Base-by-base conservation (phyloP, 345 rosid genomes). In the Fremontodendron californicum region DNA sequence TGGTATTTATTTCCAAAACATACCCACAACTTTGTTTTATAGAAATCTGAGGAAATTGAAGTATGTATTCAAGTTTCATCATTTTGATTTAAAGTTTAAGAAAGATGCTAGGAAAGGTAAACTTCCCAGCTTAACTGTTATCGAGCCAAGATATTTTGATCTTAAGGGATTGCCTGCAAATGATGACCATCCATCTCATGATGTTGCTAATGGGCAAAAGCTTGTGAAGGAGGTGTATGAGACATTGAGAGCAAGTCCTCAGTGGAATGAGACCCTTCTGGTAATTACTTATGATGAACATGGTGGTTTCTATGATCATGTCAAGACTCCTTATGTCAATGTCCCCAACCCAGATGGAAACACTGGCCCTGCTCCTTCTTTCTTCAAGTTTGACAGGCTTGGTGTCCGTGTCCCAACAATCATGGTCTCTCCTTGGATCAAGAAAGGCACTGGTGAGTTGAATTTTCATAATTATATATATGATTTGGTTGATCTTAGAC, bases 351-450 rank as follows among this genome's bases (percentile, higher is more conserved):
- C 99, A 0, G 99, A 93, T 87, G 98, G 97, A 10, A 95, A 89
- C 82, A 88, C 90, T 7, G 99, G 98, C 51, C 98, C 99, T 73
- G 88, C 97, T 13, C 99, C 99, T 71, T 89, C 71, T 78, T 93
- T 93, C 85, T 93, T 95, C 88, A 93, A 91, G 86, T 95, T 95
- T 35, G 99, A 95, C 62, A 86, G 98, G 81, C 89, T 95, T 46
- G 99, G 98, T n/a, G 99, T 93, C 76, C 94, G 98, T 5, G 95
- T 92, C 48, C 97, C 98, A 0, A 92, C 98, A 15, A 90, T 94
- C 48, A 92, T 94, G 98, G 88, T 92, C 68, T 93, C 99, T 39
- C 98, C 98, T 75, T 93, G 99, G 99, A 91, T 95, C 82, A 86
- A 90, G 83, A 95, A 93, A 89, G 94, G 99, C 52, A 90, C 96